These are phyloP conservation scores for Pseudognaphalium luteoalbum DNA, from an alignment of 129 eudicot species.

Conservation along the genomic window DNA sequence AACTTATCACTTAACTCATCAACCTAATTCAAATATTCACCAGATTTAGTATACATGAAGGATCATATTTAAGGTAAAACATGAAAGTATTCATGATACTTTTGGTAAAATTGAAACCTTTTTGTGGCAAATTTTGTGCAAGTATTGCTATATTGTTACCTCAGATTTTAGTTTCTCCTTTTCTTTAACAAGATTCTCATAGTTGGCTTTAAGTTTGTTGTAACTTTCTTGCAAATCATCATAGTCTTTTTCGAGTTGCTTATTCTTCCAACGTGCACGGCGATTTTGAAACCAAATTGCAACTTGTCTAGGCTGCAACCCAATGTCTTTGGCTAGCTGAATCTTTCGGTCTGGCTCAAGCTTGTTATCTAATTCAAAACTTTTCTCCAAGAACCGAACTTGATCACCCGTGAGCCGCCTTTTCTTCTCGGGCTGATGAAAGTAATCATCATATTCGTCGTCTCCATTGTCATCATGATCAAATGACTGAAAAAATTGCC, in stretches of 20 bases:
- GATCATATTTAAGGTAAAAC: background rate
- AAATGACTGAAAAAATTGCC: slow-evolving; percentile 44
- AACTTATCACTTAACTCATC: slow-evolving; percentile 55
- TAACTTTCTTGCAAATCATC: slow-evolving; percentile 66
- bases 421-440: slow-evolving; percentile 84
- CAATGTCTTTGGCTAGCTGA: slow-evolving; percentile 91
- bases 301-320: slow-evolving; percentile 89
- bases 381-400: slow-evolving; percentile 81
- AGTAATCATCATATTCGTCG: slow-evolving; percentile 74
- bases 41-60: background rate
- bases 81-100: background rate
- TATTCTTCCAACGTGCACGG: slow-evolving; percentile 86
- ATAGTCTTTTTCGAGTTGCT: slow-evolving; percentile 72
- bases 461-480: slow-evolving; percentile 65
- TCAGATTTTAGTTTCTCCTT: slow-evolving; percentile 70
- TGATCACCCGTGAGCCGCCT: slow-evolving; percentile 73
- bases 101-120: background rate
- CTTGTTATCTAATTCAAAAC: slow-evolving; percentile 81
- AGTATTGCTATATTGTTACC: slow-evolving; percentile 33
- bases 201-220: slow-evolving; percentile 66
- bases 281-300: slow-evolving; percentile 97
- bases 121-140: background rate
- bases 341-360: slow-evolving; percentile 89
- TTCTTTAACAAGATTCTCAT: slow-evolving; percentile 67
- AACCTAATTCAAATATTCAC: slow-evolving; percentile 43